phyloP scores from a whole-genome alignment of 768 basidiomycete species.

The Candolleomyces efflorescens region DNA sequence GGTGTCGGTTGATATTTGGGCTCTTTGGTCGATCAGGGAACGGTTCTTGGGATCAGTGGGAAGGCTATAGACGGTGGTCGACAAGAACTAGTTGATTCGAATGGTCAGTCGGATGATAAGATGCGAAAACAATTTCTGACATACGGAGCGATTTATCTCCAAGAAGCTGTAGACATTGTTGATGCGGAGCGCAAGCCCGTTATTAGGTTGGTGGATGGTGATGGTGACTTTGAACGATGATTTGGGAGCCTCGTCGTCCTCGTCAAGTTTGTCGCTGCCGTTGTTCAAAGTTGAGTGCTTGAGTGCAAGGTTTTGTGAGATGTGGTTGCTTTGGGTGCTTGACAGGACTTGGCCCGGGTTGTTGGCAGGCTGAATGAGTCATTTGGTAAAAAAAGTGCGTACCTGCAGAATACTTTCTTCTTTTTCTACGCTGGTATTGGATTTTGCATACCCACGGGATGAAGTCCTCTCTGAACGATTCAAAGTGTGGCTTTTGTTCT shows the following conservation, averaged over 20 bases:
- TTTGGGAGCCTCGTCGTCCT: constrained; percentile 11
- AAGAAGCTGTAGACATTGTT: constrained; percentile 76
- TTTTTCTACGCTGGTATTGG: constrained; percentile 65
- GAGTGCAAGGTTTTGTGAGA: constrained; percentile 46
- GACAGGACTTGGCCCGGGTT: neutral
- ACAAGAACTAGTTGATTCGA: constrained; percentile 40
- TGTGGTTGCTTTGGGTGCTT: constrained; percentile 29
- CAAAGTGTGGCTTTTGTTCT: constrained; percentile 62
- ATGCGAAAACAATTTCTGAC: constrained; percentile 15
- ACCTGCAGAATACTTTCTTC: constrained; percentile 58
- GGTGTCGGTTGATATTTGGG: constrained; percentile 80
- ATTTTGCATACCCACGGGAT: constrained; percentile 90
- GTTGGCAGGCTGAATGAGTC: no score
- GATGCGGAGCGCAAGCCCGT: constrained; percentile 61
- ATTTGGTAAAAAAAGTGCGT: constrained; percentile 7
- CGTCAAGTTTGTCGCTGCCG: neutral
- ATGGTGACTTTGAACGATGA: constrained; percentile 63
- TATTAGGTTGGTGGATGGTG: constrained; percentile 48
- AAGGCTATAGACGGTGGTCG: constrained; percentile 45
- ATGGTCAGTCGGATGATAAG: neutral
- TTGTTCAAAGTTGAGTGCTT: constrained; percentile 52
- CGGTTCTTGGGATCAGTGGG: constrained; percentile 60
- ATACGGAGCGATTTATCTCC: constrained; percentile 76
- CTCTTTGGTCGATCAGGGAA: constrained; percentile 71
- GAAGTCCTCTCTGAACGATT: constrained; percentile 87